phyloP scores from a whole-genome alignment of 2,329 filamentous ascomycete genomes.

The Lachnellula cervina region DNA sequence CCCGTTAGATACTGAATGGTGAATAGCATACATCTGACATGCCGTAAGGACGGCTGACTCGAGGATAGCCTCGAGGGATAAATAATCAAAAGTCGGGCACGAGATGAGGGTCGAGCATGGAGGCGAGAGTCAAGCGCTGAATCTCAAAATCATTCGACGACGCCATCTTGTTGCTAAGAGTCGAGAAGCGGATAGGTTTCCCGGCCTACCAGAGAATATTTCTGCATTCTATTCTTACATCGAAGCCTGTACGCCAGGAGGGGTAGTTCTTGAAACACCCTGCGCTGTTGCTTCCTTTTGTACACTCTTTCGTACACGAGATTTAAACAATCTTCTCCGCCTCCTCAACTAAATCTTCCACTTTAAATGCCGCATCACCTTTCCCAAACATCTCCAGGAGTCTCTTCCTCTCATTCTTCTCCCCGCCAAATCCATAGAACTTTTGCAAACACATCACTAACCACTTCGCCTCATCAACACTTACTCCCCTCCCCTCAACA shows the following conservation, averaged over 20 bases:
- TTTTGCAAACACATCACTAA: conserved; percentile 88
- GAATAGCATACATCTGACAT: too few relatives aligned
- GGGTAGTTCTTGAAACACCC: background rate
- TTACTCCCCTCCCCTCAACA: conserved; percentile 69
- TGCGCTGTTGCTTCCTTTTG: background rate
- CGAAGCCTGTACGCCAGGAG: background rate
- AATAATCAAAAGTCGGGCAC: too few relatives aligned
- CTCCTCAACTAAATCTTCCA: conserved; percentile 84
- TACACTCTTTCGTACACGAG: background rate
- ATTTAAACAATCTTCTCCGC: conserved; percentile 67
- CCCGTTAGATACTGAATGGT: too few relatives aligned
- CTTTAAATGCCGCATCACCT: conserved; percentile 73
- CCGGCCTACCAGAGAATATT: background rate
- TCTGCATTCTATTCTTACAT: background rate
- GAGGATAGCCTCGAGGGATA: too few relatives aligned
- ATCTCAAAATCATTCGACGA: too few relatives aligned
- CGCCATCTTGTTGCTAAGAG: too few relatives aligned
- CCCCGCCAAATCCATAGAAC: conserved; percentile 70
- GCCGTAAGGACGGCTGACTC: too few relatives aligned
- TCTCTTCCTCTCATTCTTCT: conserved; percentile 56
- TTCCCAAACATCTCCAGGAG: conserved; percentile 76
- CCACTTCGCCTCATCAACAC: conserved; percentile 79
- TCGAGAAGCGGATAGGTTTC: too few relatives aligned
- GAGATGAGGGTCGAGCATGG: too few relatives aligned
- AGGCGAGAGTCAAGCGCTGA: too few relatives aligned